Percentiles rank a stretch among this genome's conserved stretches.
Conservation (phyloP, 2,329 filamentous ascomycete genomes). For the Blastomyces percursus region DNA sequence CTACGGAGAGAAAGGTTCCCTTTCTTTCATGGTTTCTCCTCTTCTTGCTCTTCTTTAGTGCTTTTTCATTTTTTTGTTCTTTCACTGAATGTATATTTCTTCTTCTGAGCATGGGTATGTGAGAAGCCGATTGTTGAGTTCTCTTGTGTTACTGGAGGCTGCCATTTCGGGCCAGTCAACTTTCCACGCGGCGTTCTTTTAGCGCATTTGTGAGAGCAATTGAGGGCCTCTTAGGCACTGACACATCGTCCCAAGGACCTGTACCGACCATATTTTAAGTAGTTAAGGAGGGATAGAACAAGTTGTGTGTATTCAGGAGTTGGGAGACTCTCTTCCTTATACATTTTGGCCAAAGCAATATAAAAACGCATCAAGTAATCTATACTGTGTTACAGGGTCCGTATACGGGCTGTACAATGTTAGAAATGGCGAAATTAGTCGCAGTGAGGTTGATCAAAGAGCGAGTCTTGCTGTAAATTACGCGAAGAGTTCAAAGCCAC, state of each 20-base stretch:
- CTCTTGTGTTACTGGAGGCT: background rate
- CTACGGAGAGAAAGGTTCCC: too few relatives aligned
- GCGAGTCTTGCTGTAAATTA: background rate
- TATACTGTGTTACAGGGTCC: too few relatives aligned
- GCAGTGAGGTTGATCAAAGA: background rate
- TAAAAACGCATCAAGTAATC: background rate
- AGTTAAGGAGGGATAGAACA: background rate
- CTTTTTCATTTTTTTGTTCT: background rate
- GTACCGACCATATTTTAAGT: too few relatives aligned
- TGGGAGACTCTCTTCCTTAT: background rate
- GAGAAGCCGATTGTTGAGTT: background rate
- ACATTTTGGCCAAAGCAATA: background rate
- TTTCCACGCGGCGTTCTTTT: background rate
- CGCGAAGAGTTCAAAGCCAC: background rate
- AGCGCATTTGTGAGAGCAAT: background rate
- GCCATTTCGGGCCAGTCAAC: background rate
- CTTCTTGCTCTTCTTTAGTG: background rate
- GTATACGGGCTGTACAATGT: too few relatives aligned
- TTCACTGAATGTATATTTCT: background rate
- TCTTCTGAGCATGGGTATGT: background rate
- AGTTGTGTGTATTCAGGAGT: background rate
- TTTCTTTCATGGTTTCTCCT: too few relatives aligned
- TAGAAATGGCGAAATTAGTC: background rate
- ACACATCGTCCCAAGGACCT: background rate
- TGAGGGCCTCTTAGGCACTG: constrained; percentile 2